Percentiles rank a stretch among this genome's conserved stretches.
Evolutionary conservation across 129 eudicot species (phyloP).

Genomic region (Flaveria trinervia): DNA sequence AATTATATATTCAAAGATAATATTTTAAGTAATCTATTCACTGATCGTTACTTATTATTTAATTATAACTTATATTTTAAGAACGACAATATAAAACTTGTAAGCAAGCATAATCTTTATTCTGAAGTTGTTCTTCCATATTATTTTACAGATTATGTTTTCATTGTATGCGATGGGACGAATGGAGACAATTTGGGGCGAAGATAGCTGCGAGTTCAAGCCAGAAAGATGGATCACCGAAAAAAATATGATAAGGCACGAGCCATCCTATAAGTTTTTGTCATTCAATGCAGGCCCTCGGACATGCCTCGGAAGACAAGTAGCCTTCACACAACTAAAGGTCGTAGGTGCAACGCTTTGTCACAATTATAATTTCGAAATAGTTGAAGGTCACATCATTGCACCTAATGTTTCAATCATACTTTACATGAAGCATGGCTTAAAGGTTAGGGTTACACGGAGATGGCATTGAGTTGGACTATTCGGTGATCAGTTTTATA

Average conservation of each 20-base stretch:
- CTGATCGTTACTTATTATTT: not conserved
- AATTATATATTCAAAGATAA: not conserved
- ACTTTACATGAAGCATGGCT: constrained; percentile 67
- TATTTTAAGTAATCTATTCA: not conserved
- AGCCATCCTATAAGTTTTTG: constrained; percentile 73
- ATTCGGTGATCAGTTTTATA: not conserved
- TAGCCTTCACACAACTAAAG: constrained; percentile 62
- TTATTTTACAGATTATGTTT: constrained; percentile 36
- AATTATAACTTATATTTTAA: not conserved
- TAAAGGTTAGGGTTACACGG: constrained; percentile 50
- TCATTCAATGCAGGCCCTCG: constrained; percentile 80
- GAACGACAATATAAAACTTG: not conserved
- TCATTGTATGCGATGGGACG: constrained; percentile 73
- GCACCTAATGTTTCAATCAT: constrained; percentile 62
- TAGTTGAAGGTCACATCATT: constrained; percentile 50
- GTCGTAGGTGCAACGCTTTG: constrained; percentile 51
- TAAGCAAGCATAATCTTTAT: not conserved
- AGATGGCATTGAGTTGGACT: constrained; percentile 48
- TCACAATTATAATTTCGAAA: constrained; percentile 47
- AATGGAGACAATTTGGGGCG: constrained; percentile 70
- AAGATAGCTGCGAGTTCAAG: constrained; percentile 58
- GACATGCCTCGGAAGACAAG: constrained; percentile 69
- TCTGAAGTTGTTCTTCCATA: not conserved
- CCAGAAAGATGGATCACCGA: constrained; percentile 75
- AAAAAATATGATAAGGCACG: constrained; percentile 49